Conservation (phyloP, 192 early-diverging fungal genomes). For the Borealophlyctis nickersoniae region DNA sequence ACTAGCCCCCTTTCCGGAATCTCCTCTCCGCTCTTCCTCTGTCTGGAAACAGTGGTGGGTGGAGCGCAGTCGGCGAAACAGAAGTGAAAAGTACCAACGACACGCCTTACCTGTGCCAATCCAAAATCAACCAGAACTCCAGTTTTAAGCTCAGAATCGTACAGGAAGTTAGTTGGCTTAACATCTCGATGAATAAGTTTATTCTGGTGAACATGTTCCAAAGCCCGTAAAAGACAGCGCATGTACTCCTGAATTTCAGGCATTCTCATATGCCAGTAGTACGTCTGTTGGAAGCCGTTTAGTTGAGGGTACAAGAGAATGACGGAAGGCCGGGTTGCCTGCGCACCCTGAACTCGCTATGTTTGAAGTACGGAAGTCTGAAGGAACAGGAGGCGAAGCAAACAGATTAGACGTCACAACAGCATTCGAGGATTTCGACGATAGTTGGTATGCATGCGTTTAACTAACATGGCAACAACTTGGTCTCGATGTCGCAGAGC, state of each 20-base stretch:
- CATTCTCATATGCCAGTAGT: conserved; percentile 58
- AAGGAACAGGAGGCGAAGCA: not conserved
- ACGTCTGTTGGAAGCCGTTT: conserved; percentile 46
- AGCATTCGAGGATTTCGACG: too few species aligned
- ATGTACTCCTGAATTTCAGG: conserved; percentile 77
- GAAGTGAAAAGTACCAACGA: too few species aligned
- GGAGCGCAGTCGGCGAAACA: not conserved
- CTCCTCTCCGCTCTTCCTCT: not conserved
- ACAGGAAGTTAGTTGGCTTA: conserved; percentile 96
- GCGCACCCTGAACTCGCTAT: conserved; percentile 75
- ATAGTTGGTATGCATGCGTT: too few species aligned
- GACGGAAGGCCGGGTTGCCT: too few species aligned
- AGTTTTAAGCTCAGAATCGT: conserved; percentile 57
- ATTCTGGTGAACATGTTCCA: conserved; percentile 66
- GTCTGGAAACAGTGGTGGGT: not conserved
- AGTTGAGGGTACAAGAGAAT: too few species aligned
- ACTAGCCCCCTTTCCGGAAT: not conserved
- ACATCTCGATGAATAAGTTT: conserved; percentile 88
- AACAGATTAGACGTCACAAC: not conserved
- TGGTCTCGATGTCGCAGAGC: conserved; percentile 77
- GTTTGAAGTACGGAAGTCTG: conserved; percentile 76
- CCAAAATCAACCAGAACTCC: conserved; percentile 94
- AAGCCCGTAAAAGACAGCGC: conserved; percentile 63
- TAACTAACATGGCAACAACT: conserved; percentile 63
- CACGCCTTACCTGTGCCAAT: conserved; percentile 59